Conservation (phyloP, 495 filamentous ascomycete species). For the Penicillium soppii region DNA sequence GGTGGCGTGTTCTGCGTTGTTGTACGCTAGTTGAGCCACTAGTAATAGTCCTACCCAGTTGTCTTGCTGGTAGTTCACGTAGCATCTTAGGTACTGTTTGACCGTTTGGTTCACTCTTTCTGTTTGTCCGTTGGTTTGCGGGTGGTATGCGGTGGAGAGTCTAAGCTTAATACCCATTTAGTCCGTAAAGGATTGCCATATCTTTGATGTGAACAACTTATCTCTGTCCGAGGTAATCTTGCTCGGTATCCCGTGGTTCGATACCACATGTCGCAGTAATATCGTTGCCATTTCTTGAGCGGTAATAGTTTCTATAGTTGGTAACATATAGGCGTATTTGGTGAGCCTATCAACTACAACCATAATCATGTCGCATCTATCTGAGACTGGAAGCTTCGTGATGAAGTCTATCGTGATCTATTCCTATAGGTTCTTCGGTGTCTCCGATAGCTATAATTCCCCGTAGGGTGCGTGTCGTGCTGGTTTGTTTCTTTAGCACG, state of each 20-base stretch:
- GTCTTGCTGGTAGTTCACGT: conserved; percentile 12
- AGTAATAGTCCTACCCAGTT: conserved; percentile 3
- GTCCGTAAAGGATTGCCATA: not conserved
- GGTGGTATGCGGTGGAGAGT: conserved; percentile 3
- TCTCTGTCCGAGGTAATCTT: not conserved
- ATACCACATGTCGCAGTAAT: not conserved
- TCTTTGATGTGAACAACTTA: not conserved
- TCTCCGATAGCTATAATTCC: conserved; percentile 9
- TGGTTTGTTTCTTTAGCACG: conserved; percentile 1
- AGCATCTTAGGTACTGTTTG: conserved; percentile 7
- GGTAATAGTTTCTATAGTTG: conserved; percentile 2
- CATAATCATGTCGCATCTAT: conserved; percentile 7
- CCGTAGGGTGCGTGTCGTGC: conserved; percentile 1
- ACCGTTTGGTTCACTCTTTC: conserved; percentile 6
- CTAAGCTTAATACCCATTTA: not conserved
- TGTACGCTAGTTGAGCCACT: conserved; percentile 12
- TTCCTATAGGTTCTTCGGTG: conserved; percentile 7
- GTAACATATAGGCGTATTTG: conserved; percentile 4
- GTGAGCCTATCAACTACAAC: not conserved
- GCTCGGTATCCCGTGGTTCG: not conserved
- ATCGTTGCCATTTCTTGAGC: not conserved
- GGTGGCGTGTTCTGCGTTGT: conserved; percentile 7
- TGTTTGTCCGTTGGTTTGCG: conserved; percentile 11
- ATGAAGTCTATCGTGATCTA: conserved; percentile 26
- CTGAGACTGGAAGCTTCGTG: conserved; percentile 5